Evolutionary conservation across 495 filamentous ascomycete species (phyloP), one percentile per base, ranked within the genome.

Genomic region (Penicillium paxilli): DNA sequence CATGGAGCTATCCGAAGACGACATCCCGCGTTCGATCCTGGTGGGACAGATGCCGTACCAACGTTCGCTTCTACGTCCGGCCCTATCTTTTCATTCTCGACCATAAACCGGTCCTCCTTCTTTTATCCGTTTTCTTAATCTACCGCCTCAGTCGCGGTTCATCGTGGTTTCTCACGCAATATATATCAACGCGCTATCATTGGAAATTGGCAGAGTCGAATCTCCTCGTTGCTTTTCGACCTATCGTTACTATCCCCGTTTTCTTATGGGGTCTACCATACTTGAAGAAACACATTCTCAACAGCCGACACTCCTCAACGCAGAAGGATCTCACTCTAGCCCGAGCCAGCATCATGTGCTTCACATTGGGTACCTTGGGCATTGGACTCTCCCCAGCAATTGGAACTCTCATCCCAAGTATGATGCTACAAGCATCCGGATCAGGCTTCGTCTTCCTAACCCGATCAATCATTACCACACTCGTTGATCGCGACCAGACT

Each of bases 171-270:
- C 62, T 86, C 14, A 59, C 77, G 5, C 82, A 85, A 56, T 84
- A 85, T 57, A 75, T 82, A 19, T 84, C 81, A 47, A 79, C 73
- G 3, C 73, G 82, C 30, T 87, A 83, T 56, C 66, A 70, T 10
- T 79, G 80, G 75, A 79, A 72, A 4, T 56, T 87, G 6, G 78
- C 82, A 0, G 62, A 79, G 46, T 75, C 84, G 8, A 84, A 78
- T 28, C 73, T 84, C 44, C 72, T 84, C 22, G 65, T 83, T 5
- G 74, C 77, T 0, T 74, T 79, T 26, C 74, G 78, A 51, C 73
- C 75, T 2, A 65, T 74, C 1, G 64, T 85, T 12, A 78, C 77
- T 16, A 73, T 85, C 21, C 59, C 80, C 7, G 60, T 84, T 0
- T 77, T 86, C 40, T 63, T 80, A 16, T 71, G 71, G 11, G 58